A percentile compares a stretch with the other conserved stretches of the same genome.
Conservation (phyloP, 306 rosid species). For the Chamaecrista fasciculata region DNA sequence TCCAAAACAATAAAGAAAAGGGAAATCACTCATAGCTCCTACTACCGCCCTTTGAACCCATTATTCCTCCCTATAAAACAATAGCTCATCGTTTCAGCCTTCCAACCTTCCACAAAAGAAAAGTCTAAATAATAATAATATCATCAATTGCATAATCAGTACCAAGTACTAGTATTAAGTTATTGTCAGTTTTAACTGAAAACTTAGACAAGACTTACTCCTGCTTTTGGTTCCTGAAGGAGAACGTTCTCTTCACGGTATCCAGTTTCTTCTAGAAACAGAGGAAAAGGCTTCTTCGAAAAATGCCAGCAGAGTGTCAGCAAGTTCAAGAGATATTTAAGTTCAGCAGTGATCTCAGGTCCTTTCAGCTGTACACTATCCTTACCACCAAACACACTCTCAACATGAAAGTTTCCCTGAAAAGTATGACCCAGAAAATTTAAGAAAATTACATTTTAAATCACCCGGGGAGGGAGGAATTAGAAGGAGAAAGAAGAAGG, state of each 20-base stretch:
- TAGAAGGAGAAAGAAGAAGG: background rate
- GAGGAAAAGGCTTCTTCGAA: constrained; percentile 83
- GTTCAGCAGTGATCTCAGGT: constrained; percentile 62
- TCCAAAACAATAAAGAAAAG: background rate
- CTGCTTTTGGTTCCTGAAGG: constrained; percentile 93
- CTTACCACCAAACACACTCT: constrained; percentile 66
- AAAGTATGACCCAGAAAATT: constrained; percentile 27
- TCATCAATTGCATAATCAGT: background rate
- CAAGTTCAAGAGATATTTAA: constrained; percentile 68
- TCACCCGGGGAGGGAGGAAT: background rate
- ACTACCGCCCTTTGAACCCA: constrained; percentile 11
- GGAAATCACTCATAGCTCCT: constrained; percentile 1
- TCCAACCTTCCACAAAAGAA: background rate
- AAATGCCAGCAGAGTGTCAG: constrained; percentile 96
- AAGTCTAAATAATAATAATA: background rate
- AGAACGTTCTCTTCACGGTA: constrained; percentile 69
- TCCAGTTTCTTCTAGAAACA: constrained; percentile 90
- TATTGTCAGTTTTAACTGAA: background rate
- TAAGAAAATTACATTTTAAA: background rate
- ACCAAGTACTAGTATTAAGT: background rate
- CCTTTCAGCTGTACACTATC: constrained; percentile 79
- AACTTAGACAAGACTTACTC: constrained; percentile 58
- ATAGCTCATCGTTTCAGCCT: background rate
- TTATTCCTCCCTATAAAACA: constrained; percentile 8
- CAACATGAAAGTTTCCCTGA: constrained; percentile 85